Evolutionary conservation across 2,329 filamentous ascomycete species (phyloP), one percentile per base, ranked within the genome.

Genomic region (Hypoxylon sp.): DNA sequence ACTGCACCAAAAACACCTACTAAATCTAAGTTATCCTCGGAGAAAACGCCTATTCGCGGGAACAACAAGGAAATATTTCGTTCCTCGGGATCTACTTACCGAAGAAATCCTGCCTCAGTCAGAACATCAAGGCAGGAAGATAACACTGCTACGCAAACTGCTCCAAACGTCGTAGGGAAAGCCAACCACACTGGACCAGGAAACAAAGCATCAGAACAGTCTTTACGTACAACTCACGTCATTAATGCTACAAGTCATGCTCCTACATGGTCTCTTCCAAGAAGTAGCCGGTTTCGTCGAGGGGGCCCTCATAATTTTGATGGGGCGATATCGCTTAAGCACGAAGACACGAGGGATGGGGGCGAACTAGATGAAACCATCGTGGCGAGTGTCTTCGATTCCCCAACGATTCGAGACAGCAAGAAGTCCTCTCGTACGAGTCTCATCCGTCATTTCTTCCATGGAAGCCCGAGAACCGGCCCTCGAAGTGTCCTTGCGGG

Each of bases 201-300:
- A 4, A 50, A 33, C 17, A 65, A 60, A 39, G 29, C 8, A 13
- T 60, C 51, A 35, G 56, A 71, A 31, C 60, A 60, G 19, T 26
- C 39, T 1, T 46, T 65, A 4, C 42, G 46, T 33, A 17, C 42
- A 33, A 33, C 31, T 10, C 9, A 48, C 31, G 3, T 13, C 17
- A 14, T 14, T 9, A 35, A 29, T 13, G 37, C 62, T 13, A 14
- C 42, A 8, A 31, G 6, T 29, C 54, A 57, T 31, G 47, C 13
- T 3, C 44, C 68, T 8, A 55, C 24, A 35, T 13, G 19, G n/a
- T 64, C 64, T 9, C 39, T 72, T 19, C 54, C 64, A 42, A 67
- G 35, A 22, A 68, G 56, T 42, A 66, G 44, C 24, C 65, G 22
- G 13, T 59, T 64, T 42, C 64, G 56, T n/a, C 69, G 56, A 52